Conservation (phyloP, 1,284 basidiomycete genomes). For the Sporisorium iseilematis-ciliati region DNA sequence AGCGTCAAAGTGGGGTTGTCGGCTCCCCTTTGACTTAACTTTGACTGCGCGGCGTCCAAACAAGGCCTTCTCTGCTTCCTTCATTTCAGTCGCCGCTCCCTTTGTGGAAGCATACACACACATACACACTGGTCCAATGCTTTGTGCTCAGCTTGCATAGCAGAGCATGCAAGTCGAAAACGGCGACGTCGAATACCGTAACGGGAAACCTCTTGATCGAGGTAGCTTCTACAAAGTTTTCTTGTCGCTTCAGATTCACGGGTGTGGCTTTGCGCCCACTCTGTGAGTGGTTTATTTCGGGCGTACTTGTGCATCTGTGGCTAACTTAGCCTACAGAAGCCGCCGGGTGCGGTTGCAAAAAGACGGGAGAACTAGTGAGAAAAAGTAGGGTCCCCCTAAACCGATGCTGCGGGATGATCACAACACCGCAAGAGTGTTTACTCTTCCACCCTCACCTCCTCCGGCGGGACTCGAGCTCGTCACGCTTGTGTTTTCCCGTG, state of each 20-base stretch:
- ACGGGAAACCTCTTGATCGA: not conserved
- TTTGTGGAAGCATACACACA: not conserved
- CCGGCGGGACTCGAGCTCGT: not conserved
- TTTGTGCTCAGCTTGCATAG: not conserved
- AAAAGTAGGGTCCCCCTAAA: not conserved
- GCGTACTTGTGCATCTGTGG: not conserved
- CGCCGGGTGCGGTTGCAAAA: constrained; percentile 4
- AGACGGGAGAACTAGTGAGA: constrained; percentile 4
- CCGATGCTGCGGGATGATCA: not conserved
- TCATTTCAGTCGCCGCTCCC: not conserved
- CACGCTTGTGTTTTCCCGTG: not conserved
- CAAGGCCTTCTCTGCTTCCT: not conserved
- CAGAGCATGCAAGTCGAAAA: not conserved
- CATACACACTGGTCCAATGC: not conserved
- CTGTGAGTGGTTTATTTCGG: not conserved
- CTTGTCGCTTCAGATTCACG: not conserved
- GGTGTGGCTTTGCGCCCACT: constrained; percentile 1
- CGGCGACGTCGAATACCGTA: constrained; percentile 6
- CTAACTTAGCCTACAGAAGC: not conserved
- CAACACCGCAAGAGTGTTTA: not conserved
- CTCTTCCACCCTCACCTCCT: not conserved
- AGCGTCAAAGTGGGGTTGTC: not conserved
- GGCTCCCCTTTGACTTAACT: not conserved
- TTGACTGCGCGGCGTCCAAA: not conserved
- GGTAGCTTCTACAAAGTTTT: constrained; percentile 9